Base-by-base conservation (phyloP, 176 grass and related monocot species). In the Juncus inflexus region DNA sequence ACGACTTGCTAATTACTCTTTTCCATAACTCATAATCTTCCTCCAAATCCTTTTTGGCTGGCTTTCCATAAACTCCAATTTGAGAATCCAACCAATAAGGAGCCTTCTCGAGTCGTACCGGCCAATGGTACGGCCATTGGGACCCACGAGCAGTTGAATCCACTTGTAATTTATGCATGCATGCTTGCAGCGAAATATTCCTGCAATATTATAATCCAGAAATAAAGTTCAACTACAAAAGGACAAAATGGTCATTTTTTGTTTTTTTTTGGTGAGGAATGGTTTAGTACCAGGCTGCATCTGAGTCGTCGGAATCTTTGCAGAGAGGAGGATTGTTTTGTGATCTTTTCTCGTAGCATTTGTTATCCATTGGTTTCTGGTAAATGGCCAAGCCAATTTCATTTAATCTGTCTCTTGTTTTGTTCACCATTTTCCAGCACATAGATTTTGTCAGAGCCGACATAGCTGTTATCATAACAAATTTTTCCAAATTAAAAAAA, bases 391-490 rank as follows among this genome's bases (percentile, higher is more conserved):
- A 79, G 69, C 89, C 95, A 37, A 99, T 88, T 75, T 90, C 80
- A 66, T 99, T 99, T 66, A 90, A 13, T 45, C 60, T 78, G 66
- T 99, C 95, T 63, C 68, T 87, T 40, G 86, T 99, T 78, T 87
- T 99, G 58, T 5, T 76, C 70, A 99, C 89, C 89, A 99, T 80
- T 69, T 94, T 86, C 95, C 95, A 99, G 75, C 89, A 99, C 78
- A 99, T 90, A 40, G 95, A 86, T 58, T 86, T 94, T 35, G 89
- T 90, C 53, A 99, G 60, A 80, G 85, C 61, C 57, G 80, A 84
- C 89, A 99, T 99, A 14, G 86, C 95, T 94, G 74, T 74, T 9
- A 59, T 37, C 15, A 38, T 70, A 9, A 9, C 38, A 59, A 71
- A 71, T 71, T 57, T 63, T 5, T 60, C 13, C 58, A 74, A 68